phyloP scores from a whole-genome alignment of 306 rosid species.

The Begonia fuchsioides region DNA sequence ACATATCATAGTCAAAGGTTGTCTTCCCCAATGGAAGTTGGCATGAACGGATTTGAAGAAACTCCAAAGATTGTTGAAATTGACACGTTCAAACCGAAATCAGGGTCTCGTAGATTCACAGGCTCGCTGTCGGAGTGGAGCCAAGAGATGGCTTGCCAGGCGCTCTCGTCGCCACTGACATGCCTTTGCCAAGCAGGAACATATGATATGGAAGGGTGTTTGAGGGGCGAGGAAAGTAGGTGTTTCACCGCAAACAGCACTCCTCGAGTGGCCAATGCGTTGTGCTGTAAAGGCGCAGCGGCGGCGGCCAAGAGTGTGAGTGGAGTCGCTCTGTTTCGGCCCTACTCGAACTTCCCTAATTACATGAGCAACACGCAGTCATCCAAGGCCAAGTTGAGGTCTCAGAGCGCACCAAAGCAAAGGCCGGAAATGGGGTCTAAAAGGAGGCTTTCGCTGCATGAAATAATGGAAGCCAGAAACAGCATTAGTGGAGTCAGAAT shows the following conservation, averaged over 20 bases:
- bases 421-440: conserved; percentile 47
- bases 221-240: conserved; percentile 40
- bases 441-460: conserved; percentile 57
- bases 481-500: conserved; percentile 62
- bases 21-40: conserved; percentile 24
- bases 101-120: conserved; percentile 45
- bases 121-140: conserved; percentile 37
- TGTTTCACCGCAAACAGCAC: conserved; percentile 65
- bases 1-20: conserved; percentile 58
- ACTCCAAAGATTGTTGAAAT: conserved; percentile 85
- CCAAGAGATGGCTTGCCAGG: conserved; percentile 23
- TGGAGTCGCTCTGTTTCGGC: conserved; percentile 37
- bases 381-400: conserved; percentile 57
- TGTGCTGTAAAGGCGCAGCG: conserved; percentile 21
- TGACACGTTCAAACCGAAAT: conserved; percentile 57
- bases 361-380: conserved; percentile 73
- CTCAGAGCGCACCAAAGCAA: conserved; percentile 76
- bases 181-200: conserved; percentile 22
- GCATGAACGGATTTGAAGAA: conserved; percentile 17
- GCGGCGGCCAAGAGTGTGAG: conserved; percentile 71
- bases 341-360: conserved; percentile 40
- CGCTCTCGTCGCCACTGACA: too few relatives aligned
- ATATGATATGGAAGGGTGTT: conserved; percentile 53
- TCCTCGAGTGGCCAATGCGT: conserved; percentile 32
- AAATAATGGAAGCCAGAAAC: conserved; percentile 59